Base-by-base conservation (phyloP, 495 filamentous ascomycete species). In the Hypoxylon cercidicola region DNA sequence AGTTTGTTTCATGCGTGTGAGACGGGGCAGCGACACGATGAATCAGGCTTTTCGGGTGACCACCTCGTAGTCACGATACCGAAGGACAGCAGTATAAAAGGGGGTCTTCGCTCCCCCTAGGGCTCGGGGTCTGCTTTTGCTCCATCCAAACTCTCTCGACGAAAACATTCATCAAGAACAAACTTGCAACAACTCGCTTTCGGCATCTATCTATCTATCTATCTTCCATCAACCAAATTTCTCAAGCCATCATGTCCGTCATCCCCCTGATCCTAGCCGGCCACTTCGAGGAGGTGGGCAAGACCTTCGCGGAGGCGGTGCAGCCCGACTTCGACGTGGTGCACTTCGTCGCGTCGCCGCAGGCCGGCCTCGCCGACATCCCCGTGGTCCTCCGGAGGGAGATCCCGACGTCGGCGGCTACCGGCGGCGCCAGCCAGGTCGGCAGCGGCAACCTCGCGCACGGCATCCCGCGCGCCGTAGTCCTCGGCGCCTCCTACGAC, bases 261-360 rank as follows among this genome's bases (percentile, higher is more conserved):
- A 69, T 40, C 35, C 41, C 61, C 0, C n/a, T 69, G 12, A 61
- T 65, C 40, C 61, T 69, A 39, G 45, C 44, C 9, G 66, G 66
- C 20, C 30, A 69, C 23, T 65, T 20, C 34, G 61, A 64, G 41
- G 45, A 56, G 32, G 25, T 45, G 3, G 55, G 55, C 19, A 60
- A 57, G 34, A 34, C 55, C 35, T 69, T 69, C 51, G 53, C 41
- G 46, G 66, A 69, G 28, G 66, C 55, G 4, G 2, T 64, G 1
- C 40, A 61, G 55, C 66, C 66, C 13, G 51, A 64, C 45, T 69
- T 52, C 8, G 60, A 69, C 15, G 64, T 62, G 6, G 30, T 68
- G 37, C 44, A 55, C 60, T 60, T 64, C 44, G 16, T 53, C 20
- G 43, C 35, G 28, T 60, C 55, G 19, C 60, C 60, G 8, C 30